Conservation (phyloP, 202 grass and related monocot species). For the Thinopyrum obtusiflorum region DNA sequence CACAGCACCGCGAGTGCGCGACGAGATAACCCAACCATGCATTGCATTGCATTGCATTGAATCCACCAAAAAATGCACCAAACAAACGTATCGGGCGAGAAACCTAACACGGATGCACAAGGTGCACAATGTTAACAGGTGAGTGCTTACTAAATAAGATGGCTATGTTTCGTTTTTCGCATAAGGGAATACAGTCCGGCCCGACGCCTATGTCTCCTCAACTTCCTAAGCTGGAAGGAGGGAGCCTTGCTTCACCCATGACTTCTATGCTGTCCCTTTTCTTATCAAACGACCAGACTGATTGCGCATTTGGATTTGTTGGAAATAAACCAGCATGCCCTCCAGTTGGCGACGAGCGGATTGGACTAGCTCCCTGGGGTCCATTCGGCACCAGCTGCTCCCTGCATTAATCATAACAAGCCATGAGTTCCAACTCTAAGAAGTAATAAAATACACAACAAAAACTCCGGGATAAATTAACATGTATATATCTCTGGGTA, state of each 20-base stretch:
- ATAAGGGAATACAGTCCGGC: slow-evolving; percentile 42
- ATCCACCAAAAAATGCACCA: slow-evolving; percentile 19
- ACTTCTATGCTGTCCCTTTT: slow-evolving; percentile 50
- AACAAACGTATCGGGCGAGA: neutral
- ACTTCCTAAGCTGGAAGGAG: slow-evolving; percentile 22
- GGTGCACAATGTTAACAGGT: slow-evolving; percentile 27
- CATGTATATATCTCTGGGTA: neutral
- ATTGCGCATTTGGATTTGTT: slow-evolving; percentile 59
- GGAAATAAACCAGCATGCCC: slow-evolving; percentile 56
- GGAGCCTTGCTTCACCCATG: slow-evolving; percentile 35
- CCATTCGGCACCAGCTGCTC: slow-evolving; percentile 50
- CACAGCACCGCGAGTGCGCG: too few species aligned
- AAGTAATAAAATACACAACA: neutral
- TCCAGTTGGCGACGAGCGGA: neutral
- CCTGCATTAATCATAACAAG: slow-evolving; percentile 35
- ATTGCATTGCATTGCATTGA: slow-evolving; percentile 17
- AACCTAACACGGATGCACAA: slow-evolving; percentile 11
- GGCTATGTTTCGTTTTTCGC: slow-evolving; percentile 29
- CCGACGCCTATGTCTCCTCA: slow-evolving; percentile 18
- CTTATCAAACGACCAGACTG: slow-evolving; percentile 80
- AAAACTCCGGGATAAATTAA: neutral
- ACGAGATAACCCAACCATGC: neutral
- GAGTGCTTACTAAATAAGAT: slow-evolving; percentile 41
- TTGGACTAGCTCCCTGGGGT: slow-evolving; percentile 39
- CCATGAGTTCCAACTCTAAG: neutral